Base-by-base conservation (phyloP, 306 rosid species). In the Vicia faba region DNA sequence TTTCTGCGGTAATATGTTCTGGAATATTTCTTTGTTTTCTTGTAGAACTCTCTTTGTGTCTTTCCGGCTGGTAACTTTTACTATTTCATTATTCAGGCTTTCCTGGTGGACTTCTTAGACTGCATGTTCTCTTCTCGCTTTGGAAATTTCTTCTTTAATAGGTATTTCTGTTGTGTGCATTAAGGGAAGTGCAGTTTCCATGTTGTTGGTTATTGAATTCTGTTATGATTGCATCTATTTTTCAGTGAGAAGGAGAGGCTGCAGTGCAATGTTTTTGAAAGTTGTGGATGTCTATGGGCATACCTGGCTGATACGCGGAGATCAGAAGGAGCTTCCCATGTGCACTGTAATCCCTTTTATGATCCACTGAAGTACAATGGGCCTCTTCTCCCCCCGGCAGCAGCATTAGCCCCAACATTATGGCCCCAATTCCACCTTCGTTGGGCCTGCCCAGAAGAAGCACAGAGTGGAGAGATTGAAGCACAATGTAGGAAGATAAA, bases 391-490 rank as follows among this genome's bases (percentile, higher is more conserved):
- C 96, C 99, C 60, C 96, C 97, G 28, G 99, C 99, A 20, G 99
- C 97, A 68, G 91, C 96, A 44, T 84, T 95, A 54, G 99, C 99
- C 61, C 99, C 97, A 28, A 90, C 87, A 35, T 72, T 95, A 56
- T 95, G 97, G 97, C 99, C 99, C 13, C 91, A 88, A 67, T 95
- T 90, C 71, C 95, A 86, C 81, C 88, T 95, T 54, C 92, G 99
- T 60, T 95, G 97, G 96, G 93, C 99, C 54, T 88, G 97, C 66
- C 87, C 97, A 31, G 79, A 83, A 36, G 99, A 85, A 81, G 93
- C 88, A 45, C 88, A 85, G 71, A 75, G 86, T 61, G 97, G 90
- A 75, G 96, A 84, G 72, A 64, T 88, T 58, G 96, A 95, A 78
- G 90, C 79, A 54, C 76, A 79, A 65, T 88, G 87, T 73, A 81